Conservation (phyloP, 2,329 filamentous ascomycete species). For the Emergomyces pasteurianus region DNA sequence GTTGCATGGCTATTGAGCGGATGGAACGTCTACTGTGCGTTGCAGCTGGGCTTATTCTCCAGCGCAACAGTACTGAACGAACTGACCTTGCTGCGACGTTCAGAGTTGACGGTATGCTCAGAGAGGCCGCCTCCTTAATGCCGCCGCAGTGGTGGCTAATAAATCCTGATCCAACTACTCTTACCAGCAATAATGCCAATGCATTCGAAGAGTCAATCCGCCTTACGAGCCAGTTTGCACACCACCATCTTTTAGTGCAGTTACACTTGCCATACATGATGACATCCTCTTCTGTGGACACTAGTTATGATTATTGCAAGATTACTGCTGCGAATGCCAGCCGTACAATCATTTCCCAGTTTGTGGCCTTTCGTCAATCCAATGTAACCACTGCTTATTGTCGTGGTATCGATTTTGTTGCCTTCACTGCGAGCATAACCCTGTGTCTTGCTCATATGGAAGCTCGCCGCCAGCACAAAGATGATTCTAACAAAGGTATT, state of each 20-base stretch:
- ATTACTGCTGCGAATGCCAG: constrained; percentile 40
- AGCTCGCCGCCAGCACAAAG: constrained; percentile 8
- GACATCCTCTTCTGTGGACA: constrained; percentile 19
- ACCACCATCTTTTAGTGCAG: constrained; percentile 40
- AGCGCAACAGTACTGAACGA: constrained; percentile 32
- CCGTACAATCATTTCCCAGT: constrained; percentile 40
- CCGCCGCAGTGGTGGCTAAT: constrained; percentile 38
- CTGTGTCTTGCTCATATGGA: constrained; percentile 18
- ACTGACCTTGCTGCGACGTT: constrained; percentile 32
- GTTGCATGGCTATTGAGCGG: constrained; percentile 27
- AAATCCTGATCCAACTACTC: constrained; percentile 1
- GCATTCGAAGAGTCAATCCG: constrained; percentile 22
- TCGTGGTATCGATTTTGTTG: constrained; percentile 18
- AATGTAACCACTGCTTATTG: constrained; percentile 14
- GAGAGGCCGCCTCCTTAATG: constrained; percentile 30
- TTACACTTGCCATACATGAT: constrained; percentile 47
- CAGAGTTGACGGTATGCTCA: constrained; percentile 34
- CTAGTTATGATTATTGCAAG: constrained; percentile 39
- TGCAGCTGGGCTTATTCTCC: constrained; percentile 36
- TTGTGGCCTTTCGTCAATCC: constrained; percentile 34
- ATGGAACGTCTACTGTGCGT: constrained; percentile 37
- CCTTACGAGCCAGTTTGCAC: constrained; percentile 38
- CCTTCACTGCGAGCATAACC: constrained; percentile 16
- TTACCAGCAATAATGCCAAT: constrained; percentile 7
- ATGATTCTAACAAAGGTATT: not conserved